Conservation (phyloP, 768 basidiomycete species). For the Podaxis carcinomalis region DNA sequence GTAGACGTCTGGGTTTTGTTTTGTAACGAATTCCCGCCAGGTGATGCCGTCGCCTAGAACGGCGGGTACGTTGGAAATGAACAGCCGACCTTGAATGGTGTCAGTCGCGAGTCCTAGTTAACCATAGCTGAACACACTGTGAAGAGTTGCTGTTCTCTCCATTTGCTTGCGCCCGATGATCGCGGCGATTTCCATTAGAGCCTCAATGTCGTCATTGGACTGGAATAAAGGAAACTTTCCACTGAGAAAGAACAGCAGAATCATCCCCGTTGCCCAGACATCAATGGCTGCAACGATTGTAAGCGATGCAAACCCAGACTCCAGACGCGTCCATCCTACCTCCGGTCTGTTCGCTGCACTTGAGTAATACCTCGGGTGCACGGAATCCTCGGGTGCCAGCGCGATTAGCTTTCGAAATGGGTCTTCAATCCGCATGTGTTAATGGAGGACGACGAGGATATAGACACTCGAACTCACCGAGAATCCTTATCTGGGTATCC, state of each 20-base stretch:
- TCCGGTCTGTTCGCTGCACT: slow-evolving; percentile 90
- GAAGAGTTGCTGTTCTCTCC: slow-evolving; percentile 82
- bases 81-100: slow-evolving; percentile 65
- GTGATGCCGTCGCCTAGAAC: slow-evolving; percentile 60
- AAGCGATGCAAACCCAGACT: neutral
- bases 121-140: slow-evolving; percentile 57
- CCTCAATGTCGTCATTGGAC: slow-evolving; percentile 91
- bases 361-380: slow-evolving; percentile 93
- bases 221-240: slow-evolving; percentile 94
- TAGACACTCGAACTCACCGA: slow-evolving; percentile 38
- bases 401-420: slow-evolving; percentile 82
- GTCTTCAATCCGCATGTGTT: slow-evolving; percentile 41
- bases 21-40: slow-evolving; percentile 73
- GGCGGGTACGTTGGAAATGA: slow-evolving; percentile 86
- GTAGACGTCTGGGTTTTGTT: slow-evolving; percentile 68
- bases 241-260: slow-evolving; percentile 87
- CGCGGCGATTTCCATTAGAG: slow-evolving; percentile 88
- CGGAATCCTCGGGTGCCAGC: slow-evolving; percentile 97
- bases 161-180: slow-evolving; percentile 81
- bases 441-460: neutral
- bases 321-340: slow-evolving; percentile 45
- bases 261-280: slow-evolving; percentile 93
- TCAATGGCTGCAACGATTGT: slow-evolving; percentile 69
- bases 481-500: slow-evolving; percentile 76
- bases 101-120: slow-evolving; percentile 1